Conservation (phyloP, 2,329 filamentous ascomycete genomes). For the Knoxdaviesia capensis region DNA sequence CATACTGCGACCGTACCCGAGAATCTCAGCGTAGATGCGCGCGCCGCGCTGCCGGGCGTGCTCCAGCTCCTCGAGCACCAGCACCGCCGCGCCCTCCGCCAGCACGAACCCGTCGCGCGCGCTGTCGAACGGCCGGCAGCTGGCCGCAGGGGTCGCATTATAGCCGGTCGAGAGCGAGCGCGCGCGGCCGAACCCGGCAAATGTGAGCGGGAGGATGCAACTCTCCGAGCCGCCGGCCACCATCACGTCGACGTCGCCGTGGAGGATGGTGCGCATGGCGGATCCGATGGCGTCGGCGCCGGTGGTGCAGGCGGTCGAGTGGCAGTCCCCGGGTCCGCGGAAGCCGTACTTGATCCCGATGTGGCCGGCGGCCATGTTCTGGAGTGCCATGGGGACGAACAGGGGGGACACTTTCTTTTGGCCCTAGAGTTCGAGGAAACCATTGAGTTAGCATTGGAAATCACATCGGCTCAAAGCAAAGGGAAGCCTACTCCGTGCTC, state of each 20-base stretch:
- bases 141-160: slow-evolving; percentile 48
- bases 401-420: slow-evolving; percentile 85
- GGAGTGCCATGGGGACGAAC: slow-evolving; percentile 82
- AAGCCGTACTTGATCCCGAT: slow-evolving; percentile 86
- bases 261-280: slow-evolving; percentile 78
- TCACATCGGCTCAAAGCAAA: neutral
- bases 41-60: slow-evolving; percentile 68
- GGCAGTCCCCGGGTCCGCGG: slow-evolving; percentile 77
- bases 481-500: slow-evolving; percentile 40
- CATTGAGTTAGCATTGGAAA: neutral
- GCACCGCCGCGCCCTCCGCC: slow-evolving; percentile 72
- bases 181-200: slow-evolving; percentile 78
- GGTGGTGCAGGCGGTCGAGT: slow-evolving; percentile 88
- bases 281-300: slow-evolving; percentile 90
- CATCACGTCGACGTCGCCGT: slow-evolving; percentile 87
- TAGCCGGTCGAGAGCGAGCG: slow-evolving; percentile 67
- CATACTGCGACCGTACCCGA: slow-evolving; percentile 74
- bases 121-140: slow-evolving; percentile 75
- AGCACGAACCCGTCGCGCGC: slow-evolving; percentile 75
- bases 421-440: slow-evolving; percentile 34
- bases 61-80: slow-evolving; percentile 76
- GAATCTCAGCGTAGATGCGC: slow-evolving; percentile 70
- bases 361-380: slow-evolving; percentile 88
- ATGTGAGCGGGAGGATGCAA: slow-evolving; percentile 83
- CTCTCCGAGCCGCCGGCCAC: slow-evolving; percentile 88